A percentile compares a stretch with the other conserved stretches of the same genome.
phyloP scores from a whole-genome alignment of 2,329 filamentous ascomycete species.

The Diaporthe sp. region DNA sequence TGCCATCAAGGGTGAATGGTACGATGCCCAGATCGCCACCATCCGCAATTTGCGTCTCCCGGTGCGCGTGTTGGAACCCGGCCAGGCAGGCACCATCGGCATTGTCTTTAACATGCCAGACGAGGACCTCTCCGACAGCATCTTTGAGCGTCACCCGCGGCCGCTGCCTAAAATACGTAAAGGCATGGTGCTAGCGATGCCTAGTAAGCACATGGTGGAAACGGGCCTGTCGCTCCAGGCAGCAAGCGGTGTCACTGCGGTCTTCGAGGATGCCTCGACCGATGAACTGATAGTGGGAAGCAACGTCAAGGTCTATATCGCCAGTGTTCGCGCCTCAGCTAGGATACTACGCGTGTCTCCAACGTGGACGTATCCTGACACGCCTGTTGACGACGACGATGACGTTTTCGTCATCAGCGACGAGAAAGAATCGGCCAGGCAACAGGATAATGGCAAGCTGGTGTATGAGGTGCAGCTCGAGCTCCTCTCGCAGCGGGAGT shows the following conservation, averaged over 20 bases:
- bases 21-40: slow-evolving; percentile 83
- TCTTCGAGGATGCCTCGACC: slow-evolving; percentile 75
- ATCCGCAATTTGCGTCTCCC: slow-evolving; percentile 90
- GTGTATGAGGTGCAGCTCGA: slow-evolving; percentile 74
- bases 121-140: slow-evolving; percentile 49
- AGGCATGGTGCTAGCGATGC: slow-evolving; percentile 84
- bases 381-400: slow-evolving; percentile 56
- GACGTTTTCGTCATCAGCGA: slow-evolving; percentile 72
- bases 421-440: slow-evolving; percentile 54
- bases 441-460: slow-evolving; percentile 44
- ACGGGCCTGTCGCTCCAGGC: slow-evolving; percentile 72
- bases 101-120: slow-evolving; percentile 70
- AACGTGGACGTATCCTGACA: slow-evolving; percentile 44
- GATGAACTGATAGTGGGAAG: slow-evolving; percentile 75
- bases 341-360: slow-evolving; percentile 73
- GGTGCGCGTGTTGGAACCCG: slow-evolving; percentile 79
- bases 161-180: slow-evolving; percentile 70
- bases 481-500: slow-evolving; percentile 78
- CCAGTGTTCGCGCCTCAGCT: slow-evolving; percentile 86
- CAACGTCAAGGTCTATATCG: slow-evolving; percentile 86
- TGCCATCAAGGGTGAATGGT: slow-evolving; percentile 78
- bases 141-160: slow-evolving; percentile 47
- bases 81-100: slow-evolving; percentile 92
- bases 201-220: slow-evolving; percentile 69
- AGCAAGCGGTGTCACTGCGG: slow-evolving; percentile 78